phyloP scores from a whole-genome alignment of 495 filamentous ascomycete genomes.

The Astrocystis sublimbata region DNA sequence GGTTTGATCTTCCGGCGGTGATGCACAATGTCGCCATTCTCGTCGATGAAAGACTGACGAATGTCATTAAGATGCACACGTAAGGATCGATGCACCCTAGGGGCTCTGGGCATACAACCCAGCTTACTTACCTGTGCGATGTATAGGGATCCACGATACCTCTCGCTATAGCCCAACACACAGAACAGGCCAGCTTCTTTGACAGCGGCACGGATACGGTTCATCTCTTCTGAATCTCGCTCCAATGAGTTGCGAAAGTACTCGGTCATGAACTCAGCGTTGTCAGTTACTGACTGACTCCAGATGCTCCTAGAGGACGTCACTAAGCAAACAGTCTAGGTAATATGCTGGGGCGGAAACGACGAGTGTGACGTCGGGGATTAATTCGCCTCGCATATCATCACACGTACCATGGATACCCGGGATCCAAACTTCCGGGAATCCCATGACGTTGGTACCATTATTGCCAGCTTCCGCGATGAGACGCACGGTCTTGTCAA shows the following conservation, averaged over 20 bases:
- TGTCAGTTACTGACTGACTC: conserved; percentile 43
- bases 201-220: conserved; percentile 43
- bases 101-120: too few species aligned
- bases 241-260: conserved; percentile 55
- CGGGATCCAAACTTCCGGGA: conserved; percentile 59
- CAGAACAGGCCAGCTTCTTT: conserved; percentile 47
- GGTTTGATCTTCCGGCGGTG: conserved; percentile 59
- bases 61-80: conserved; percentile 50
- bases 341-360: too few species aligned
- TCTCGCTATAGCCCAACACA: conserved; percentile 56
- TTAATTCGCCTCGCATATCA: conserved; percentile 29
- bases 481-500: conserved; percentile 52
- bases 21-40: conserved; percentile 47
- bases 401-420: conserved; percentile 62
- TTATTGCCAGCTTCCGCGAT: conserved; percentile 55
- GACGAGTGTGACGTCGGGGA: too few species aligned
- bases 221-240: conserved; percentile 50
- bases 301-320: conserved; percentile 8
- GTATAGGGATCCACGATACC: conserved; percentile 12
- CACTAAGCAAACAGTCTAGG: conserved; percentile 6
- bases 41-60: conserved; percentile 52
- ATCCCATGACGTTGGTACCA: conserved; percentile 53
- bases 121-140: conserved; percentile 34
- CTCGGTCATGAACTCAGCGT: conserved; percentile 36
- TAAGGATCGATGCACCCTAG: too few species aligned